Conservation (phyloP, 371 early-diverging fungal genomes). For the Apophysomyces trapeziformis region DNA sequence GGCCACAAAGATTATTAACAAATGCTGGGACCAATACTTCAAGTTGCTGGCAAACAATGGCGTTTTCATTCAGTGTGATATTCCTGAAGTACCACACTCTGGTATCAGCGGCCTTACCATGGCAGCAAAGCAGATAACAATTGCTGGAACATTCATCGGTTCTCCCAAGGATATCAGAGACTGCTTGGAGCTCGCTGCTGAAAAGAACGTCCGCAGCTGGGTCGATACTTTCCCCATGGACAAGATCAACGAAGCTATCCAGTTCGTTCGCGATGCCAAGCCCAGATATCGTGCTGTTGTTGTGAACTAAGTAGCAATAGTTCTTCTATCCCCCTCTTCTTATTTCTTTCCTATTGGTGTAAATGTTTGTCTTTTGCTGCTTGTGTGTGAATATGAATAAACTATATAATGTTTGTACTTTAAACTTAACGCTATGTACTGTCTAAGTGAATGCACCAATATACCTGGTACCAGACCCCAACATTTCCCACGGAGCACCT, state of each 20-base stretch:
- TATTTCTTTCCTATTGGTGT: not conserved
- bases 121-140: slow-evolving; percentile 37
- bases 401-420: not conserved
- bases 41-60: slow-evolving; percentile 46
- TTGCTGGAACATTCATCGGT: slow-evolving; percentile 76
- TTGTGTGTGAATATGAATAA: not conserved
- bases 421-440: not conserved
- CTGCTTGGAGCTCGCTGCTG: slow-evolving; percentile 70
- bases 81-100: slow-evolving; percentile 54
- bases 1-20: slow-evolving; percentile 2
- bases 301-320: slow-evolving; percentile 23
- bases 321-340: not conserved
- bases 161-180: slow-evolving; percentile 52
- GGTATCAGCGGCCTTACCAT: slow-evolving; percentile 11
- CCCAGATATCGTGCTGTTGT: slow-evolving; percentile 40
- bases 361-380: not conserved
- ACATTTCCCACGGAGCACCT: too few relatives aligned
- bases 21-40: slow-evolving; percentile 40
- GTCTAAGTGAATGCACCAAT: not conserved
- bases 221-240: slow-evolving; percentile 67
- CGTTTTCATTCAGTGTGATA: slow-evolving; percentile 41
- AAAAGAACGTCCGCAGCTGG: slow-evolving; percentile 66
- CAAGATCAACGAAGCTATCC: slow-evolving; percentile 38
- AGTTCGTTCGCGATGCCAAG: slow-evolving; percentile 35
- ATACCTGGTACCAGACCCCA: too few relatives aligned